Percentiles rank a stretch among this genome's conserved stretches.
Evolutionary conservation across 2,329 filamentous ascomycete genomes (phyloP).

Genomic region (Rhexocercosporidium sp.): DNA sequence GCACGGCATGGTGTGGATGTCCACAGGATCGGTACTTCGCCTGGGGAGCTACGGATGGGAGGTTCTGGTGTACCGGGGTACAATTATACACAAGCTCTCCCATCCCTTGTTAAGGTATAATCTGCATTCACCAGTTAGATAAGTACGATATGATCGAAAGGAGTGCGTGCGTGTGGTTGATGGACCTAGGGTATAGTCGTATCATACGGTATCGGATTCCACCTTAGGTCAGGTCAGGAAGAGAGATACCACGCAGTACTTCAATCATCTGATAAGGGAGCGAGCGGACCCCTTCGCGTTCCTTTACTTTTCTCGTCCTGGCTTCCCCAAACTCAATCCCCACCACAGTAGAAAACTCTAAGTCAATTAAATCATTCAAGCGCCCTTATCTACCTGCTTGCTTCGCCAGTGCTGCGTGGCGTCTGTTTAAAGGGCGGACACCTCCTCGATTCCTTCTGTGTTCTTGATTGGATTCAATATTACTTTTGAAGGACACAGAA

Average conservation of each 20-base stretch:
- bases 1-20: neutral
- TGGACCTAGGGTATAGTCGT: neutral
- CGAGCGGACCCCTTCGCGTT: conserved; percentile 2
- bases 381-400: neutral
- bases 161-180: neutral
- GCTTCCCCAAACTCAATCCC: neutral
- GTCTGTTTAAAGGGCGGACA: conserved; percentile 1
- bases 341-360: neutral
- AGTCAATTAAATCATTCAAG: neutral
- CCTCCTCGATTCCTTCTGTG: neutral
- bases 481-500: too few species aligned
- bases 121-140: neutral
- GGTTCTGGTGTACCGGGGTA: neutral
- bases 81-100: neutral
- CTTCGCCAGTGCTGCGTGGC: neutral
- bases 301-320: neutral
- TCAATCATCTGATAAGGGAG: neutral
- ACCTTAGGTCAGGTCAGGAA: neutral
- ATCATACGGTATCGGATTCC: too few species aligned
- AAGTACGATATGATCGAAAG: neutral
- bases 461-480: neutral
- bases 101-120: neutral
- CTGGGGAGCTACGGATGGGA: neutral
- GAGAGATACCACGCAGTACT: neutral
- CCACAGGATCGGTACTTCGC: neutral